Evolutionary conservation across 1,284 basidiomycete genomes (phyloP), one percentile per base, ranked within the genome.

Genomic region (Coriolopsis trogii): DNA sequence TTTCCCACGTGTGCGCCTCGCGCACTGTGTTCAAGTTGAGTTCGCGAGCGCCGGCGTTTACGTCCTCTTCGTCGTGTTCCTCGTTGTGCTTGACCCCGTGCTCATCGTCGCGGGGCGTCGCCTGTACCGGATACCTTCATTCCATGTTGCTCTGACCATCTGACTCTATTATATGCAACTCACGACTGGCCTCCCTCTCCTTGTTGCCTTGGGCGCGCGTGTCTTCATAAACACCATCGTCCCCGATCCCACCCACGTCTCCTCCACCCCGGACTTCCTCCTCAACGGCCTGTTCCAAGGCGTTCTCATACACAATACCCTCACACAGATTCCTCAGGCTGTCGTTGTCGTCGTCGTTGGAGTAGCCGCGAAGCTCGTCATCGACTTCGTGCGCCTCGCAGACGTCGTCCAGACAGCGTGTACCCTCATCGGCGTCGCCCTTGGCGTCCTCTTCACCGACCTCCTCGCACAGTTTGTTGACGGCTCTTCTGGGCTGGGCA

Each of bases 241-340:
- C 62, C 77, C 68, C 49, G 52, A 54, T 52, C 64, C 60, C n/a
- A 65, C 67, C 38, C 67, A 62, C 49, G 45, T 57, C 4, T 70
- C 78, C 13, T 70, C 78, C 60, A 69, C 82, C 37, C 76, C 78
- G 54, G 81, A 88, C 63, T 75, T 76, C 60, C 70, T 89, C 66
- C 79, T 91, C 54, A 71, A 79, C 48, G 89, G 89, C 48, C 76
- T 85, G 60, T 84, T 86, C 76, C 85, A 90, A 68, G 89, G 89
- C 44, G 80, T 87, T 57, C 84, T 80, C 23, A 73, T 91, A 40
- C 85, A 89, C 64, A 85, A 81, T 63, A 75, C 84, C 48, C 76
- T 81, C 56, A 74, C 73, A 53, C 80, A 80, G 64, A 73, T 77
- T 46, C 75, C 76, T 41, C 73, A 75, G 53, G 70, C 85, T 33